Evolutionary conservation across 495 filamentous ascomycete species (phyloP).

Genomic region (Aspergillus steynii): DNA sequence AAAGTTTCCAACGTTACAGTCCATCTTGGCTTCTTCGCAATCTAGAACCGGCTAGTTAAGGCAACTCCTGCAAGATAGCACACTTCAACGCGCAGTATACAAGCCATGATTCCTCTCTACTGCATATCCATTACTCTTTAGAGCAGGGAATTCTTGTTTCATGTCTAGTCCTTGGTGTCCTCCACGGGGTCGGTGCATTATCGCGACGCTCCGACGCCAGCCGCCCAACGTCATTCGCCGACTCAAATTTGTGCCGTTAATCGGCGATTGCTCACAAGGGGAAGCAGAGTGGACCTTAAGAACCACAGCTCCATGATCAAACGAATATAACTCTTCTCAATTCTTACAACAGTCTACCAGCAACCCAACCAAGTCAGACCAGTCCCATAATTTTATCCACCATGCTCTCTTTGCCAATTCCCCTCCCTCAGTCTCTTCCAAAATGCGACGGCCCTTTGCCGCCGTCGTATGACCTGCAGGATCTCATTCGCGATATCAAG

Average conservation of each 20-base stretch:
- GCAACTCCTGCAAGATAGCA: no score
- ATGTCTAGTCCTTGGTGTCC: no score
- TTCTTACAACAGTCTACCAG: neutral
- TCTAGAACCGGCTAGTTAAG: no score
- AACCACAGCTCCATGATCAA: neutral
- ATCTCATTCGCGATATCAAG: slow-evolving; percentile 34
- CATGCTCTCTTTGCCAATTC: neutral
- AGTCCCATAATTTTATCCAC: neutral
- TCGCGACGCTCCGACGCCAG: neutral
- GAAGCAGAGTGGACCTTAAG: neutral
- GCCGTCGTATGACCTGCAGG: slow-evolving; percentile 23
- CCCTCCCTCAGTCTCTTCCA: neutral
- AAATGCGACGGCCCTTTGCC: neutral
- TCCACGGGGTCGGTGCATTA: neutral
- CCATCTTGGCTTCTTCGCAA: no score
- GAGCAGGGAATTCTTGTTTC: no score
- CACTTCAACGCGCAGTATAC: no score
- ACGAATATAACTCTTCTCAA: neutral
- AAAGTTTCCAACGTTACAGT: no score
- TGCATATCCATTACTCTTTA: no score
- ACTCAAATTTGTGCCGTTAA: neutral
- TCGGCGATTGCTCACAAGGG: neutral
- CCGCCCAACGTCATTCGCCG: slow-evolving; percentile 19
- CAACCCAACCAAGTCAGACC: neutral
- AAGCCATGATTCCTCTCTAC: no score